phyloP scores from a whole-genome alignment of 1,139 yeast genomes.

The Yamadazyma dushanensis region DNA sequence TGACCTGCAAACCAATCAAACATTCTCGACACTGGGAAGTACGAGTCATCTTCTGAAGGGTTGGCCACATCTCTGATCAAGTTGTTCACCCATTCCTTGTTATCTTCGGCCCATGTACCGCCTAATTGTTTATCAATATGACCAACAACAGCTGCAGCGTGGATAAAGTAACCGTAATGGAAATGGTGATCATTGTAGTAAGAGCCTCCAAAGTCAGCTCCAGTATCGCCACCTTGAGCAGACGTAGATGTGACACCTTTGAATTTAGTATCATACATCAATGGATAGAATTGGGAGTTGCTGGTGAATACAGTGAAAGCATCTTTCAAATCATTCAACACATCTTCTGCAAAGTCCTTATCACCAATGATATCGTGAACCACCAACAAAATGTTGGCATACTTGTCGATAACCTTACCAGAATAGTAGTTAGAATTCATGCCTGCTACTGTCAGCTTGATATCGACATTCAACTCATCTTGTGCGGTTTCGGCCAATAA shows the following conservation, averaged over 20 bases:
- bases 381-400: slow-evolving; percentile 67
- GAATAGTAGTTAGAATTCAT: slow-evolving; percentile 60
- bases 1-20: slow-evolving; percentile 85
- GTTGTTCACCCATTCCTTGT: slow-evolving; percentile 44
- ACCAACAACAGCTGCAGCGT: slow-evolving; percentile 77
- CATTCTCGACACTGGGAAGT: slow-evolving; percentile 75
- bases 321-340: slow-evolving; percentile 50
- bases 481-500: slow-evolving; percentile 57
- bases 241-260: slow-evolving; percentile 72
- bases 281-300: slow-evolving; percentile 57
- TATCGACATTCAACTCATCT: slow-evolving; percentile 57
- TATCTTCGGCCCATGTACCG: slow-evolving; percentile 66
- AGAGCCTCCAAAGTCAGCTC: slow-evolving; percentile 56
- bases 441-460: slow-evolving; percentile 47
- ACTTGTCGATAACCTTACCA: slow-evolving; percentile 75
- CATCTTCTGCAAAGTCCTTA: slow-evolving; percentile 45
- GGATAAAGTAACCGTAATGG: slow-evolving; percentile 77
- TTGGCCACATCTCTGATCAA: slow-evolving; percentile 76
- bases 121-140: slow-evolving; percentile 58
- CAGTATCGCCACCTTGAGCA: slow-evolving; percentile 46
- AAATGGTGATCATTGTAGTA: slow-evolving; percentile 80
- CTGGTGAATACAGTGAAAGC: slow-evolving; percentile 52
- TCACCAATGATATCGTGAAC: slow-evolving; percentile 61
- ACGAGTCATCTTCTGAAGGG: slow-evolving; percentile 57
- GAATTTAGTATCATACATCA: slow-evolving; percentile 67